Percentiles rank a stretch among this genome's conserved stretches.
These are phyloP conservation scores for Chaetomiaceae sp. DNA, from an alignment of 2,329 filamentous ascomycete species.

Conservation along the genomic window DNA sequence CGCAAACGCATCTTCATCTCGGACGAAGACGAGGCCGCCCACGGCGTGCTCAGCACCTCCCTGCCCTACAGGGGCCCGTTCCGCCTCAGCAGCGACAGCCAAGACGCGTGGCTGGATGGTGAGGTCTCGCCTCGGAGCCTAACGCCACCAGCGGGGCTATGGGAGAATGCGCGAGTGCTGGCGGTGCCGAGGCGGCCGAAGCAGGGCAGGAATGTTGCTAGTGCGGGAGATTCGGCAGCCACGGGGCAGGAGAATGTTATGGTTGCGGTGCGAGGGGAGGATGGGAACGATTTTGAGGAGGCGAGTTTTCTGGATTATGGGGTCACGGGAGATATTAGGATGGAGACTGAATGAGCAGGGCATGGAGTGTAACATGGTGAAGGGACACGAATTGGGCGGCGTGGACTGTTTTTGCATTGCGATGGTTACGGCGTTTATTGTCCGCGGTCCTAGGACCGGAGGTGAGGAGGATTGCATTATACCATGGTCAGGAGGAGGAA, in stretches of 20 bases:
- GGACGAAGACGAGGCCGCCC: slow-evolving; percentile 37
- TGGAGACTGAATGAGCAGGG: slow-evolving; percentile 37
- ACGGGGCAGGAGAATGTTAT: slow-evolving; percentile 46
- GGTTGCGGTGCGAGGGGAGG: slow-evolving; percentile 22
- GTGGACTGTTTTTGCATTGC: background rate
- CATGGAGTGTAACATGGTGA: background rate
- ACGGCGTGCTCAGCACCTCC: slow-evolving; percentile 7
- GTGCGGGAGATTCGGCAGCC: slow-evolving; percentile 23
- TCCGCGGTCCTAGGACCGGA: background rate
- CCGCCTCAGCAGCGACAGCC: slow-evolving; percentile 22
- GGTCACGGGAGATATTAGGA: slow-evolving; percentile 28
- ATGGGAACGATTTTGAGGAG: slow-evolving; percentile 59
- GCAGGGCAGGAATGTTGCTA: slow-evolving; percentile 21
- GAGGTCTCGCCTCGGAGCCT: slow-evolving; percentile 39
- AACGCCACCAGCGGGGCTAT: slow-evolving; percentile 33
- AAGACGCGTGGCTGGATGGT: slow-evolving; percentile 32
- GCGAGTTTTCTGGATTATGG: slow-evolving; percentile 57
- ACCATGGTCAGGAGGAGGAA: slow-evolving; percentile 5
- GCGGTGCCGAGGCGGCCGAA: slow-evolving; percentile 41
- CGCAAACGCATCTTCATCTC: slow-evolving; percentile 49
- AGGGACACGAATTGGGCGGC: background rate
- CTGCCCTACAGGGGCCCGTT: slow-evolving; percentile 24
- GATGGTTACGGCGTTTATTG: slow-evolving; percentile 17
- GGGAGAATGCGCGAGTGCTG: slow-evolving; percentile 37
- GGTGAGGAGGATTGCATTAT: slow-evolving; percentile 8